Base-by-base conservation (phyloP, 768 basidiomycete species). In the Peribolospora kevripleyi region DNA sequence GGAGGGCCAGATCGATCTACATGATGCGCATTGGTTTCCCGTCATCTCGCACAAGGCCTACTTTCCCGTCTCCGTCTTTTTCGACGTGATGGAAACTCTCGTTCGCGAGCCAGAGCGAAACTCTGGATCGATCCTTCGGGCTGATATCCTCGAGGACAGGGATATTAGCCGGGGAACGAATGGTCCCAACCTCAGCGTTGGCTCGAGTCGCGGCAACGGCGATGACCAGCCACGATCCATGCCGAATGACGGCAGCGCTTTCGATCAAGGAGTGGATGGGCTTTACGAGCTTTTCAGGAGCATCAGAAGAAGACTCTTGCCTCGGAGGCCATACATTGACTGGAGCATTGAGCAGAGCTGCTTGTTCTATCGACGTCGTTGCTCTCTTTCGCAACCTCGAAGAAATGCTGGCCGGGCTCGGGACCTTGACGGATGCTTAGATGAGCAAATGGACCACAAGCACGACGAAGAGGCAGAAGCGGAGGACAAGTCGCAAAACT, bases 91-190 rank as follows among this genome's bases (percentile, higher is more conserved):
- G 41, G 75, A 74, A 37, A 81, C 84, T 58, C 70, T 91, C 13
- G 71, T 87, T 6, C 75, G 82, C 43, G 86, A 91, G 63, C 90
- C 90, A 5, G 90, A 95, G 63, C 84, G 85, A 65, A 91, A 90
- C 64, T 86, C 85, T 0, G 82, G 84, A 0, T 74, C 91, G 38
- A 91, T 95, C 55, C 70, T 95, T 13, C 77, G 90, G 2, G 82
- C 87, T 0, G 84, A 91, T 45, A 75, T 74, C 3, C 51, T 82
- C 14, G 64, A 65, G 5, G 73, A 78, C 48, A 60, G 65, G 39
- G 46, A 51, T 40, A 8, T 55, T 38, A 7, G 45, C 46, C n/a
- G 46, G 2, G 10, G 10, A n/a, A 37, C 39, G n/a, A 25, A 25
- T 25, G 25, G 25, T 25, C 25, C 25, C 25, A 25, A 25, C 25